Evolutionary conservation across 495 filamentous ascomycete species (phyloP).

Genomic region (Penicillium argentinense): DNA sequence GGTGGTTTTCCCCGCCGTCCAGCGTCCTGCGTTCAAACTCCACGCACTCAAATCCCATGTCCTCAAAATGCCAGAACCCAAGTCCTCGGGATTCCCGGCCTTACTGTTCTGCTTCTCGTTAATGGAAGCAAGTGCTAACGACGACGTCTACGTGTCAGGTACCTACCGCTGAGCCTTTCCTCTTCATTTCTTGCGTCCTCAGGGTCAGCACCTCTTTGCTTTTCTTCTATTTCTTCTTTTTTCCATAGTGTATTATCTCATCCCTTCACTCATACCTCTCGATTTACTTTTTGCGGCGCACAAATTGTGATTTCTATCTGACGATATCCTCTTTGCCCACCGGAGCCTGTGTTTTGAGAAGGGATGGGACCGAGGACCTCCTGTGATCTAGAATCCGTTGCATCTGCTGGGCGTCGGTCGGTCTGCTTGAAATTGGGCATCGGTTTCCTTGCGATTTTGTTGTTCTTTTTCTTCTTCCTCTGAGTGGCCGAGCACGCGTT

Average conservation of each 20-base stretch:
- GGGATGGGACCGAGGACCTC: not conserved
- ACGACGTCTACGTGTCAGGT: too few species aligned
- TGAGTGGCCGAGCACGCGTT: not conserved
- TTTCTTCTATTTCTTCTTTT: conserved; percentile 4
- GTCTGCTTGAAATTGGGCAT: conserved; percentile 19
- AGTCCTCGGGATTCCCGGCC: too few species aligned
- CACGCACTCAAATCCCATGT: too few species aligned
- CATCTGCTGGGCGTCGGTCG: conserved; percentile 28
- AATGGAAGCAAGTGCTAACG: too few species aligned
- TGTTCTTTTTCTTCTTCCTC: not conserved
- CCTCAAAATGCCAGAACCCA: too few species aligned
- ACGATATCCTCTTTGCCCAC: conserved; percentile 13
- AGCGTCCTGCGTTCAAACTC: too few species aligned
- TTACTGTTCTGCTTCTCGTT: too few species aligned
- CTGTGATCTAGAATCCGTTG: conserved; percentile 16
- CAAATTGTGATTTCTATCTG: conserved; percentile 21
- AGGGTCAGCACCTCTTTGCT: too few species aligned
- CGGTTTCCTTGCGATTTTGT: conserved; percentile 5
- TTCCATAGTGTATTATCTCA: conserved; percentile 9
- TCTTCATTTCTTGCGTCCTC: too few species aligned
- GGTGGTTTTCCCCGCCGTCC: not conserved
- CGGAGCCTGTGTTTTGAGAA: not conserved
- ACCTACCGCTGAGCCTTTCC: too few species aligned
- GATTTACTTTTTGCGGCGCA: conserved; percentile 12
- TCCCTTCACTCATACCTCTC: conserved; percentile 4